These are phyloP conservation scores for Agapanthus africanus DNA, from an alignment of 106 monocot species.

Conservation along the genomic window DNA sequence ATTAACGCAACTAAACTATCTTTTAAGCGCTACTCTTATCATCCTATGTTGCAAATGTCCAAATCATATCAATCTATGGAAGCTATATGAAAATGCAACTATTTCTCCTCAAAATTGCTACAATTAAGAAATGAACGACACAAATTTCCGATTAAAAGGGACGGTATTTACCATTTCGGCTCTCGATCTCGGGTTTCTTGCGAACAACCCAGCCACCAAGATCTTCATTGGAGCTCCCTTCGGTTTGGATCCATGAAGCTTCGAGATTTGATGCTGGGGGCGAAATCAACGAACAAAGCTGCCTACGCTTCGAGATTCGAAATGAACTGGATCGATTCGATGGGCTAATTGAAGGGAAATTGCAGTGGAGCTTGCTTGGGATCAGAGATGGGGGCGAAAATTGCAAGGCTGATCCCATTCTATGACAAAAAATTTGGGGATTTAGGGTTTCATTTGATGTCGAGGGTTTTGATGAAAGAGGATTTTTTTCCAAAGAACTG, in stretches of 20 bases:
- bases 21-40: too few species aligned
- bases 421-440: neutral
- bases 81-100: too few species aligned
- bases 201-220: slow-evolving; percentile 38
- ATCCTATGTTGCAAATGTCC: too few species aligned
- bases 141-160: too few species aligned
- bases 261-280: slow-evolving; percentile 11
- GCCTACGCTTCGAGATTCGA: slow-evolving; percentile 1
- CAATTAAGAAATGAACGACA: too few species aligned
- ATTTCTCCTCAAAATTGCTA: too few species aligned
- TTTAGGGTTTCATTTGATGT: neutral
- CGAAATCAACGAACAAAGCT: neutral
- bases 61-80: too few species aligned
- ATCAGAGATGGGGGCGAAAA: neutral
- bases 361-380: neutral
- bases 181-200: slow-evolving; percentile 7
- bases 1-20: too few species aligned
- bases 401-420: slow-evolving; percentile 4
- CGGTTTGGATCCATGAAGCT: slow-evolving; percentile 22
- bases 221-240: slow-evolving; percentile 18
- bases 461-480: neutral
- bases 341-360: neutral
- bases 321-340: neutral
- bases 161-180: slow-evolving; percentile 6
- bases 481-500: neutral